Evolutionary conservation across 2,329 filamentous ascomycete genomes (phyloP), one percentile per base, ranked within the genome.

Genomic region (Cordyceps cicadae): DNA sequence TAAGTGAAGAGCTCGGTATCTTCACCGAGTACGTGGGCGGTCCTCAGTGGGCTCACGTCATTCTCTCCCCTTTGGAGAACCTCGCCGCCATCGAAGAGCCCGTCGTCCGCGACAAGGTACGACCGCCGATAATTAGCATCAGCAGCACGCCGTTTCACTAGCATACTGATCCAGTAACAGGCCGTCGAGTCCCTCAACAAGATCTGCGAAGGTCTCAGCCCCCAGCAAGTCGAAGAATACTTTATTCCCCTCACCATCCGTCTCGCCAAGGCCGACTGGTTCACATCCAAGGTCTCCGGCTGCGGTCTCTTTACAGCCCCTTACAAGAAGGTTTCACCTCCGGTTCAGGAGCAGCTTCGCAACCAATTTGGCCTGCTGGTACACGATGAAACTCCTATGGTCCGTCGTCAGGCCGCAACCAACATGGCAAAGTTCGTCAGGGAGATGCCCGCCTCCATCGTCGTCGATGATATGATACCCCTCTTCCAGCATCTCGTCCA

Each of bases 111-210:
- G 94, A 99, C 79, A 99, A 99, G 89, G 93, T 96, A 77, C 64
- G 75, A 70, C 24, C 43, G 11, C 43, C 57, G 50, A 60, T 41
- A 46, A 19, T 21, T 43, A 43, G 48, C 49, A n/a, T 63, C 49
- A 15, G 24, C n/a, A 37, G 19, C 34, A 29, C 32, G 46, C 37
- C 32, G 21, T 21, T 19, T 19, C 9, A 17, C 57, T 12, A 45
- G 14, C 5, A n/a, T 34, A 41, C 61, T 59, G 50, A 60, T 41
- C 48, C 14, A 34, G 59, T 51, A 59, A 41, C 69, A 97, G 93
- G 94, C 94, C 66, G 94, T 99, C 72, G 95, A 99, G 76, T 99
- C 94, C 53, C 85, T 99, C 68, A 99, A 99, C 85, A 99, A 97
- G 81, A 97, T 99, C 75, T 97, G 94, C 83, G 86, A 87, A 72